Conservation (phyloP, 352 stramenopile species). For the Phytopythium helicoides region DNA sequence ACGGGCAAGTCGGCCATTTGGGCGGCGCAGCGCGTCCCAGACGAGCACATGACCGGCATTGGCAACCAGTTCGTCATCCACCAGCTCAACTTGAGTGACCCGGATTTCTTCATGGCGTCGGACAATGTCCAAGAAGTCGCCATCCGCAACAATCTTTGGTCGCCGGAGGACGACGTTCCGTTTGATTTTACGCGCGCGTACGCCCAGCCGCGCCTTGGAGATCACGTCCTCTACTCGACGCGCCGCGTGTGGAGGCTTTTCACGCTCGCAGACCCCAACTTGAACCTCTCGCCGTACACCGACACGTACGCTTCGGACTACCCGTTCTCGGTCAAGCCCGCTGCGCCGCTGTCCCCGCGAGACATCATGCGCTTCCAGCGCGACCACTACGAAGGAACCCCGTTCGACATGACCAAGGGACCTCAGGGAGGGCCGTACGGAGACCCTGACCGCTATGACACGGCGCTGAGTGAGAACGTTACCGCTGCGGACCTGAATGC, state of each 20-base stretch:
- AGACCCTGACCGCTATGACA: conserved; percentile 88
- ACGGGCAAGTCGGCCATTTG: conserved; percentile 92
- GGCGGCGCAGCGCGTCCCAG: conserved; percentile 90
- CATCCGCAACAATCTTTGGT: conserved; percentile 81
- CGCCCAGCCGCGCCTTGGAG: conserved; percentile 56
- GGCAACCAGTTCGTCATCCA: conserved; percentile 96
- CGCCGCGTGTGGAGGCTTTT: conserved; percentile 91
- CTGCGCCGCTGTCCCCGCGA: conserved; percentile 49
- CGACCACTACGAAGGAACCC: conserved; percentile 93
- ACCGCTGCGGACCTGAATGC: conserved; percentile 41
- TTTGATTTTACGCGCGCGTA: conserved; percentile 92
- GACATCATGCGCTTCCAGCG: conserved; percentile 92
- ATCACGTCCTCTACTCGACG: conserved; percentile 81
- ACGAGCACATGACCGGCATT: conserved; percentile 82
- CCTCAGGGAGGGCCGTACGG: conserved; percentile 85
- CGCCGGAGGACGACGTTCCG: conserved; percentile 32
- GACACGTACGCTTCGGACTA: conserved; percentile 81
- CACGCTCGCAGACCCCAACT: conserved; percentile 66
- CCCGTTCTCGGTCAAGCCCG: conserved; percentile 80
- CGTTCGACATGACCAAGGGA: conserved; percentile 87
- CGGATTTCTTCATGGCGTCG: conserved; percentile 87
- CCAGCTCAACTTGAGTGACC: conserved; percentile 71
- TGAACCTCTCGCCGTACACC: conserved; percentile 69
- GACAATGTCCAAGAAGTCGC: conserved; percentile 87
- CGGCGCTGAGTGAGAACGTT: conserved; percentile 39